A percentile compares a stretch with the other conserved stretches of the same genome.
Evolutionary conservation across 108 stramenopile species (phyloP).

Genomic region (Nitzschia sp.): DNA sequence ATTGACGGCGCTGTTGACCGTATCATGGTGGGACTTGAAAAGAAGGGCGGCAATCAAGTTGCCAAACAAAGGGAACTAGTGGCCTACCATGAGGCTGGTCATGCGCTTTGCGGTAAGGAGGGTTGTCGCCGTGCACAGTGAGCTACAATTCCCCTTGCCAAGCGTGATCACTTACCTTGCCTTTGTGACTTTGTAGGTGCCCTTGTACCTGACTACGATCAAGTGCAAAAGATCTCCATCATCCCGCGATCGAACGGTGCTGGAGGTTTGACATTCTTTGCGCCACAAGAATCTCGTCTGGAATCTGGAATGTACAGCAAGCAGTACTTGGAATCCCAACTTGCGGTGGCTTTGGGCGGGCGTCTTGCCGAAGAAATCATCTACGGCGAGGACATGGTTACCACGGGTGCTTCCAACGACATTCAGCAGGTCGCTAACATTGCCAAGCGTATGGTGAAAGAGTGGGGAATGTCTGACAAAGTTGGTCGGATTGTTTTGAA

Average conservation of each 20-base stretch:
- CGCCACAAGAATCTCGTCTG: slow-evolving; percentile 90
- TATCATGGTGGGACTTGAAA: slow-evolving; percentile 96
- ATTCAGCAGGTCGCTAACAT: slow-evolving; percentile 93
- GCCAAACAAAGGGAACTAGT: slow-evolving; percentile 82
- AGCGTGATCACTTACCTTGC: neutral
- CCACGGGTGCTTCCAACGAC: slow-evolving; percentile 97
- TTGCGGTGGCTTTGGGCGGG: slow-evolving; percentile 94
- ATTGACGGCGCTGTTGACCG: slow-evolving; percentile 97
- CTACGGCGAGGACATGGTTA: slow-evolving; percentile 93
- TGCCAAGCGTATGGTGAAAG: slow-evolving; percentile 95
- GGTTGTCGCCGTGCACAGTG: neutral
- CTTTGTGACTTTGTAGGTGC: slow-evolving; percentile 73
- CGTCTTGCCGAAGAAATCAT: slow-evolving; percentile 98
- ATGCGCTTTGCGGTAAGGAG: slow-evolving; percentile 51
- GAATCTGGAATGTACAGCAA: slow-evolving; percentile 93
- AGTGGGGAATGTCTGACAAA: slow-evolving; percentile 95
- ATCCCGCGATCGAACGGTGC: slow-evolving; percentile 94
- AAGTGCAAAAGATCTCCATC: slow-evolving; percentile 98
- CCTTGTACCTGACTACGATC: slow-evolving; percentile 87
- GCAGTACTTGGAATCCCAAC: slow-evolving; percentile 94
- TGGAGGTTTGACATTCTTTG: slow-evolving; percentile 94
- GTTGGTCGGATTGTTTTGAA: slow-evolving; percentile 89
- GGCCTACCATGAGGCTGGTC: slow-evolving; percentile 97
- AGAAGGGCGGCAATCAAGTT: slow-evolving; percentile 85
- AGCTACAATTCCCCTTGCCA: neutral